Percentiles rank a stretch among this genome's conserved stretches.
These are phyloP conservation scores for Boletus rubroflammeus DNA, from an alignment of 768 basidiomycete genomes.

Conservation along the genomic window DNA sequence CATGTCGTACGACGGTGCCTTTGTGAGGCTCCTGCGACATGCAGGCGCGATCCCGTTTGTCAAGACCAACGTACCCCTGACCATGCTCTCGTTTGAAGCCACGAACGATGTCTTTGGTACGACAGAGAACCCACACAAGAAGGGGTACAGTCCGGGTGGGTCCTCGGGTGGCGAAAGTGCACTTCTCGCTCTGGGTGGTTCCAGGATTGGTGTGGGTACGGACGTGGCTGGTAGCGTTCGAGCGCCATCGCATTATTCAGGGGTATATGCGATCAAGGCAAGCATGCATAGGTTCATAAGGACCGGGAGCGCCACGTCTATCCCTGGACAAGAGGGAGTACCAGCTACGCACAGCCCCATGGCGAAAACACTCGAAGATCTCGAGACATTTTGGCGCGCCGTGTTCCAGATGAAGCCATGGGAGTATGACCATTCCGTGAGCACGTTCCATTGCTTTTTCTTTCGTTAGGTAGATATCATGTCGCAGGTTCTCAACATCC, in stretches of 20 bases:
- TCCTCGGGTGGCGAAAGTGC: conserved; percentile 68
- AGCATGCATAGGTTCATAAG: conserved; percentile 56
- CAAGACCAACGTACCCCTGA: conserved; percentile 64
- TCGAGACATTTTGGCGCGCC: conserved; percentile 63
- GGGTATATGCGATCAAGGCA: conserved; percentile 57
- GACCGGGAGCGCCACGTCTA: conserved; percentile 43
- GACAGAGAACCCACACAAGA: conserved; percentile 59
- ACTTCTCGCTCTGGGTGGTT: conserved; percentile 57
- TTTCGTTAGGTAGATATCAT: not conserved
- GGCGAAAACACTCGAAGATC: conserved; percentile 56
- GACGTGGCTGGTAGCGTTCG: conserved; percentile 70
- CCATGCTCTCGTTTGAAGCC: conserved; percentile 57
- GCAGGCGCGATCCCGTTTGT: conserved; percentile 65
- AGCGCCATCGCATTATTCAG: conserved; percentile 63
- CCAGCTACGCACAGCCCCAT: conserved; percentile 55
- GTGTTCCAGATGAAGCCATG: conserved; percentile 60
- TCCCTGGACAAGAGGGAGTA: conserved; percentile 57
- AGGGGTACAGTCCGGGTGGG: conserved; percentile 55
- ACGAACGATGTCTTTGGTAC: conserved; percentile 55
- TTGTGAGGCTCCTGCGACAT: conserved; percentile 50
- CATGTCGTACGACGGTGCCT: conserved; percentile 42
- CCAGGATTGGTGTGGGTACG: conserved; percentile 61
- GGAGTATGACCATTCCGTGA: conserved; percentile 56
- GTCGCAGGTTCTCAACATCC: conserved; percentile 33
- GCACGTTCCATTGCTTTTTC: not conserved